Evolutionary conservation across 2,329 filamentous ascomycete species (phyloP).

Genomic region (Beauveria varroae): DNA sequence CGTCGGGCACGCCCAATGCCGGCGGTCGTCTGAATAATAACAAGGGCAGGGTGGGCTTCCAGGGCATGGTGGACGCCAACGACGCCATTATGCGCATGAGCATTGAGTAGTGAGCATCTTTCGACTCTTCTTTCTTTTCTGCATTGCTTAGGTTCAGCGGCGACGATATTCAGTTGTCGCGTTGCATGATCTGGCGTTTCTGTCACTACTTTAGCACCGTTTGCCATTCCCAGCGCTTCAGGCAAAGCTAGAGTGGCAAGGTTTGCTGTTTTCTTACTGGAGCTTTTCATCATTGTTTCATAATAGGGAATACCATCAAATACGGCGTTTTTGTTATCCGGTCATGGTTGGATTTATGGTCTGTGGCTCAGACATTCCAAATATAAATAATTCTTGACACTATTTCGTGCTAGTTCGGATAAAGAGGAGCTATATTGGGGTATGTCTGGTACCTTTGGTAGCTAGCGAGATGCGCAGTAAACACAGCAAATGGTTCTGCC

Average conservation of each 20-base stretch:
- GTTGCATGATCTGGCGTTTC: constrained; percentile 11
- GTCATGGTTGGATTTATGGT: neutral
- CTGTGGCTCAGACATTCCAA: neutral
- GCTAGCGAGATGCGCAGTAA: neutral
- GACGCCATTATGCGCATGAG: constrained; percentile 96
- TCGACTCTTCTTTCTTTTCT: neutral
- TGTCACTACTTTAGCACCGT: neutral
- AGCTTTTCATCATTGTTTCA: neutral
- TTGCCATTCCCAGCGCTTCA: neutral
- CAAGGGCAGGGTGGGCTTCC: constrained; percentile 65
- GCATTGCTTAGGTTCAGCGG: neutral
- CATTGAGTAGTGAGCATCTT: constrained; percentile 58
- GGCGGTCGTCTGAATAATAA: constrained; percentile 39
- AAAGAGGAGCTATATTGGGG: neutral
- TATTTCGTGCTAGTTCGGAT: too few relatives aligned
- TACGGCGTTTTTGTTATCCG: neutral
- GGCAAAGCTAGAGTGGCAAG: neutral
- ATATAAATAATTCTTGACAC: neutral
- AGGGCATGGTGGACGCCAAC: constrained; percentile 93
- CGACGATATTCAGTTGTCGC: neutral
- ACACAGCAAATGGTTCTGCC: too few relatives aligned
- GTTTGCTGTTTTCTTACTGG: neutral
- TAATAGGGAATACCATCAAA: neutral
- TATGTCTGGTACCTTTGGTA: neutral
- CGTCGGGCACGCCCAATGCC: constrained; percentile 20